These are phyloP conservation scores for Lojkania enalia DNA, from an alignment of 2,329 filamentous ascomycete species.

Conservation along the genomic window DNA sequence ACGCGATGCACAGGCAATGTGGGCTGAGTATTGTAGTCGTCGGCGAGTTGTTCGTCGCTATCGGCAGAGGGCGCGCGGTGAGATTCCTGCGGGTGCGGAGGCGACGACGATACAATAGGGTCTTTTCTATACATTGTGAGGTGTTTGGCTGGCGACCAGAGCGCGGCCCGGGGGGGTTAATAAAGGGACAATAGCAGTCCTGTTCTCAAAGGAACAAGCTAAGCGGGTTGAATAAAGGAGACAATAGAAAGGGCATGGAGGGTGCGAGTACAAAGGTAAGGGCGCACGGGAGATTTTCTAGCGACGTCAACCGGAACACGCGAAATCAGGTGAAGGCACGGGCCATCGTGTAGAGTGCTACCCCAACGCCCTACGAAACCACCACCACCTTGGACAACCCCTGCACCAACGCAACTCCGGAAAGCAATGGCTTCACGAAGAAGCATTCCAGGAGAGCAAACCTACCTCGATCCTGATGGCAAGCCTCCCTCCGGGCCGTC, in stretches of 20 bases:
- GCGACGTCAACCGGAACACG: too few species aligned
- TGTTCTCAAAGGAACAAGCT: conserved; percentile 11
- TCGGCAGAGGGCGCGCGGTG: conserved; percentile 22
- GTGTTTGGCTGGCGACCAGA: not conserved
- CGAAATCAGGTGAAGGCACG: too few species aligned
- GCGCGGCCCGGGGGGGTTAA: conserved; percentile 4
- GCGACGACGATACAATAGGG: conserved; percentile 40
- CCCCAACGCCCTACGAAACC: too few species aligned
- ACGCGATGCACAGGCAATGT: conserved; percentile 29
- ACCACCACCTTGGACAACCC: too few species aligned
- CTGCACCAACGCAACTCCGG: too few species aligned
- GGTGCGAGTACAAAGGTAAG: too few species aligned
- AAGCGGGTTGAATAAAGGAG: conserved; percentile 14
- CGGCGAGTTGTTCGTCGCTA: conserved; percentile 51
- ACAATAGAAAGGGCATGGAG: conserved; percentile 22
- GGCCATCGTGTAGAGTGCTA: too few species aligned
- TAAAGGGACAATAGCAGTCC: not conserved
- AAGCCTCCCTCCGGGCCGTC: conserved; percentile 56
- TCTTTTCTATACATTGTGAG: conserved; percentile 36
- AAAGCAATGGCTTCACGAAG: conserved; percentile 67
- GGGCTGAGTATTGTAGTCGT: conserved; percentile 53
- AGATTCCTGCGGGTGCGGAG: conserved; percentile 18
- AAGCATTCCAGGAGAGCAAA: conserved; percentile 67
- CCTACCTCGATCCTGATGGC: conserved; percentile 53
- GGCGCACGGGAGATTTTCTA: too few species aligned